phyloP scores from a whole-genome alignment of 208 protist genomes.

The Porcisia deanei region DNA sequence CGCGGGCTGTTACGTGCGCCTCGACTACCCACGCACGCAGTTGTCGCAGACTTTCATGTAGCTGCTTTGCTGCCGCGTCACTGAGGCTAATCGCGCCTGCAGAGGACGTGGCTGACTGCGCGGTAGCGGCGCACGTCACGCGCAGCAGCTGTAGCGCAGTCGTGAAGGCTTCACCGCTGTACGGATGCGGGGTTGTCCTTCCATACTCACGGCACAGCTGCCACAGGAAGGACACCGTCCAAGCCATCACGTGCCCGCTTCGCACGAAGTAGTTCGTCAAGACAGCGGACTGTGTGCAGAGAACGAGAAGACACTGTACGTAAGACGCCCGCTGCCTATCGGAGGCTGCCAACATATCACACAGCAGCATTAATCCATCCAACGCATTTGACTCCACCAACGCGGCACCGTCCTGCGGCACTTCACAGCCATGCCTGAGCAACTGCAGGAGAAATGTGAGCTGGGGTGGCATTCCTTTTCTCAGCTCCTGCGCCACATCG shows the following conservation, averaged over 20 bases:
- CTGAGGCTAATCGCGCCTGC: background rate
- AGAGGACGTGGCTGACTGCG: background rate
- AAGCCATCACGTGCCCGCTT: slow-evolving; percentile 56
- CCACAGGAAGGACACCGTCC: slow-evolving; percentile 58
- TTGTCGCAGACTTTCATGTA: slow-evolving; percentile 22
- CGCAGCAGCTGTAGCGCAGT: slow-evolving; percentile 39
- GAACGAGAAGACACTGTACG: slow-evolving; percentile 38
- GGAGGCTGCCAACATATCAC: slow-evolving; percentile 64
- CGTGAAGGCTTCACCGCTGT: slow-evolving; percentile 66
- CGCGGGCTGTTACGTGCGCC: slow-evolving; percentile 32
- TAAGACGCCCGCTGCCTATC: slow-evolving; percentile 45
- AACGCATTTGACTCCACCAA: slow-evolving; percentile 61
- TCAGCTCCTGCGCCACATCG: slow-evolving; percentile 53
- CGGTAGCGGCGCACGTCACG: slow-evolving; percentile 23
- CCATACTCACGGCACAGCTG: slow-evolving; percentile 75
- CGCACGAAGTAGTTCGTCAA: slow-evolving; percentile 54
- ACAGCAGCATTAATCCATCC: slow-evolving; percentile 61
- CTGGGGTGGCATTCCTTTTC: slow-evolving; percentile 56
- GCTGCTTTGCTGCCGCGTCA: slow-evolving; percentile 9
- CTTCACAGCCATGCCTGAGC: slow-evolving; percentile 61
- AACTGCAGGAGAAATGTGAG: slow-evolving; percentile 65
- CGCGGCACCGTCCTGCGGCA: slow-evolving; percentile 64
- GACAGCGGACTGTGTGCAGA: slow-evolving; percentile 51
- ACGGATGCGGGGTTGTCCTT: slow-evolving; percentile 33
- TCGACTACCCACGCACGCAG: slow-evolving; percentile 29